These are phyloP conservation scores for Celoporthe dispersa DNA, from an alignment of 2,329 filamentous ascomycete genomes.

Conservation along the genomic window DNA sequence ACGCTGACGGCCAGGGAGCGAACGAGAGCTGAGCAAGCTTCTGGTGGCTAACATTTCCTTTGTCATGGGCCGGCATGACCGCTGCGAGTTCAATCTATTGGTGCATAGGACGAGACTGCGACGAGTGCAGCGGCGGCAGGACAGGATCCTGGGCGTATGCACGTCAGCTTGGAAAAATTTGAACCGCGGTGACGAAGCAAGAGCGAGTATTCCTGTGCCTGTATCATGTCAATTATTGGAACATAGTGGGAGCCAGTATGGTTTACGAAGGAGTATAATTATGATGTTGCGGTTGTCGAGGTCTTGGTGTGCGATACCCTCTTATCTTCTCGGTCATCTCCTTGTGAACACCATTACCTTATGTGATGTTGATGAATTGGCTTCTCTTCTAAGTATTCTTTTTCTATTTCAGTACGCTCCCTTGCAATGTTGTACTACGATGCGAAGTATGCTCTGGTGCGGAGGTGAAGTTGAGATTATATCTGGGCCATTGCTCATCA, in stretches of 20 bases:
- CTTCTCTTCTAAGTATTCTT: neutral
- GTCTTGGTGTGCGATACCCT: neutral
- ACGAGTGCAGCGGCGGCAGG: neutral
- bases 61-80: slow-evolving; percentile 2
- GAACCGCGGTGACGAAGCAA: neutral
- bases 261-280: neutral
- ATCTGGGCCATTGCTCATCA: neutral
- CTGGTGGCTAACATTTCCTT: slow-evolving; percentile 13
- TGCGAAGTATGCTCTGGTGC: neutral
- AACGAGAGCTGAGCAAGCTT: slow-evolving; percentile 10
- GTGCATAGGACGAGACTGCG: neutral
- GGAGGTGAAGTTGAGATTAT: neutral
- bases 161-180: neutral
- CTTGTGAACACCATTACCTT: neutral
- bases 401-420: neutral
- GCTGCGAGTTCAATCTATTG: neutral
- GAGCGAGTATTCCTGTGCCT: neutral
- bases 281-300: neutral
- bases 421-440: neutral
- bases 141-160: neutral
- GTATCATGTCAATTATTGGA: neutral
- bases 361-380: neutral
- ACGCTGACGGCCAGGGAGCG: slow-evolving; percentile 9
- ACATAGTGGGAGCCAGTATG: neutral
- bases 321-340: neutral